Conservation (phyloP, 192 early-diverging fungal species). For the Coemansia sp. region DNA sequence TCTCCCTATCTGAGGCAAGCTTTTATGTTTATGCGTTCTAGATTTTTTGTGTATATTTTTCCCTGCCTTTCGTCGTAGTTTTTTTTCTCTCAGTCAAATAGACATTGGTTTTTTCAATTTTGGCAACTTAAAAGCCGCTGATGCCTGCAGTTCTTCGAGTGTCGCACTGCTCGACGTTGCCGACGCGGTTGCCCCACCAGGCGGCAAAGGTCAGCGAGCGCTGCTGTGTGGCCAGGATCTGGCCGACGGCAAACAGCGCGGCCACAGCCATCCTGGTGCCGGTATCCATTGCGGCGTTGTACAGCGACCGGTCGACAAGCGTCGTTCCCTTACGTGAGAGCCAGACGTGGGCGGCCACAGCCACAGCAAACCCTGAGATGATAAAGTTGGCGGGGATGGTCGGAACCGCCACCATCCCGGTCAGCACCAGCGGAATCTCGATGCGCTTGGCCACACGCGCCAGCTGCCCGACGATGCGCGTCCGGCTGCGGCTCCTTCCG, state of each 20-base stretch:
- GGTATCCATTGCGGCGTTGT: slow-evolving; percentile 45
- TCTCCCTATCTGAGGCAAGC: too few relatives aligned
- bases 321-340: slow-evolving; percentile 19
- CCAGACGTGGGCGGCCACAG: slow-evolving; percentile 35
- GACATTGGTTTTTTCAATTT: not conserved
- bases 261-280: slow-evolving; percentile 41
- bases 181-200: slow-evolving; percentile 48
- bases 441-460: slow-evolving; percentile 16
- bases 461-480: not conserved
- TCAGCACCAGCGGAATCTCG: slow-evolving; percentile 44
- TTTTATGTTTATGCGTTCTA: too few relatives aligned
- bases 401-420: slow-evolving; percentile 54
- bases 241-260: slow-evolving; percentile 33
- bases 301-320: slow-evolving; percentile 48
- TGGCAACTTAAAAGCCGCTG: not conserved
- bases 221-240: slow-evolving; percentile 19
- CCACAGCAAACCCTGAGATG: slow-evolving; percentile 34
- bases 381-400: slow-evolving; percentile 50
- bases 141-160: not conserved
- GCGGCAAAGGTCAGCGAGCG: slow-evolving; percentile 34
- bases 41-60: too few relatives aligned
- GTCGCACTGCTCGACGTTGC: slow-evolving; percentile 43
- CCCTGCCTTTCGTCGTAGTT: too few relatives aligned
- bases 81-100: not conserved
- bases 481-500: not conserved